phyloP scores from a whole-genome alignment of 192 early-diverging fungal species.

The Rhizophagus clarus region DNA sequence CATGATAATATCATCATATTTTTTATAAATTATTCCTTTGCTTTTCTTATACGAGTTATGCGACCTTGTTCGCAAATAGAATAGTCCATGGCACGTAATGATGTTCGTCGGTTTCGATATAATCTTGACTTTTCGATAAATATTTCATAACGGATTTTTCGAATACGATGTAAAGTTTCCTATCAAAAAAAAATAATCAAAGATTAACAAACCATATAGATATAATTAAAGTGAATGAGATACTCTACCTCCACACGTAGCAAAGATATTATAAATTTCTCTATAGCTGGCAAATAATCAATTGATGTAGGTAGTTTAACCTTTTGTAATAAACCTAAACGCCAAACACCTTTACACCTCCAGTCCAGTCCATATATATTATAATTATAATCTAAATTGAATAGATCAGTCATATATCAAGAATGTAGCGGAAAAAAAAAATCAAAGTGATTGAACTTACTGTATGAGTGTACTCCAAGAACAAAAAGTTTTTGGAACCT shows the following conservation, averaged over 20 bases:
- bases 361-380: slow-evolving; percentile 24
- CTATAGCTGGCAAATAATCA: slow-evolving; percentile 17
- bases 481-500: slow-evolving; percentile 10
- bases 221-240: not conserved
- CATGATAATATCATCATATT: slow-evolving; percentile 17
- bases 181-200: slow-evolving; percentile 3
- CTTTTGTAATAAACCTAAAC: slow-evolving; percentile 19
- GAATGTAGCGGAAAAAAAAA: slow-evolving; percentile 1
- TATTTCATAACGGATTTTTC: slow-evolving; percentile 14
- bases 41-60: slow-evolving; percentile 24
- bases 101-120: not conserved
- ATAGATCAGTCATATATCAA: not conserved
- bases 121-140: slow-evolving; percentile 17
- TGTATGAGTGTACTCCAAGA: slow-evolving; percentile 16
- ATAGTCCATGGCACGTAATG: slow-evolving; percentile 4
- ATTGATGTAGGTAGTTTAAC: slow-evolving; percentile 21
- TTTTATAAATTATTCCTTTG: slow-evolving; percentile 12
- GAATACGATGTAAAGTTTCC: slow-evolving; percentile 23
- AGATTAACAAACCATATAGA: not conserved
- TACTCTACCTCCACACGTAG: slow-evolving; percentile 2
- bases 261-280: slow-evolving; percentile 20
- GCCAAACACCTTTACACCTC: slow-evolving; percentile 11
- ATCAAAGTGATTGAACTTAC: slow-evolving; percentile 10
- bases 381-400: slow-evolving; percentile 28
- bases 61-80: slow-evolving; percentile 14